Conservation (phyloP, 495 filamentous ascomycete species). For the Penicillium pulvis region DNA sequence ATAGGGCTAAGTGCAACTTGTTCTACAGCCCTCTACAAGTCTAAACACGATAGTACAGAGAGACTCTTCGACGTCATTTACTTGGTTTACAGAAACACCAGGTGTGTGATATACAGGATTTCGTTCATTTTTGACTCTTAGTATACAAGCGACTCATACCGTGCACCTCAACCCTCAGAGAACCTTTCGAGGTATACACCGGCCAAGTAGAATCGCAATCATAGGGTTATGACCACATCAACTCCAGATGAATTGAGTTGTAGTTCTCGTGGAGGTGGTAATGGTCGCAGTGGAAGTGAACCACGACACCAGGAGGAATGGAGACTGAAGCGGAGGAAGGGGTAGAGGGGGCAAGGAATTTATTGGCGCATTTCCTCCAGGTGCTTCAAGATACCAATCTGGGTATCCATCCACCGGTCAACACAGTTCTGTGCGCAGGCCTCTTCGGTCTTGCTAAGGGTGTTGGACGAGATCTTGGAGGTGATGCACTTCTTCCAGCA, state of each 20-base stretch:
- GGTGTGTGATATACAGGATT: conserved; percentile 16
- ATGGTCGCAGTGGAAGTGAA: neutral
- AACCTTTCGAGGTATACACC: neutral
- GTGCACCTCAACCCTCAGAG: conserved; percentile 7
- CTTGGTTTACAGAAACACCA: neutral
- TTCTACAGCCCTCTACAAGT: neutral
- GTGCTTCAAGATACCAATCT: conserved; percentile 76
- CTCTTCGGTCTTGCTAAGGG: conserved; percentile 75
- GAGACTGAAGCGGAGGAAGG: conserved; percentile 1
- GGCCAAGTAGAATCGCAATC: conserved; percentile 1
- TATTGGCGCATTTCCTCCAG: conserved; percentile 64
- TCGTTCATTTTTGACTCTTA: conserved; percentile 27
- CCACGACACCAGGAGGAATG: neutral
- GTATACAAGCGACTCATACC: conserved; percentile 28
- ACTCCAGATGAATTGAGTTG: neutral
- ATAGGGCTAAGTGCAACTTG: neutral
- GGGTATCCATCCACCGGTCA: conserved; percentile 88
- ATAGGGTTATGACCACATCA: neutral
- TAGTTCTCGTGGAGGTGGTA: neutral
- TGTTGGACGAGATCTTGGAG: conserved; percentile 60
- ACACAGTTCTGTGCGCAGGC: conserved; percentile 87
- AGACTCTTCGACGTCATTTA: too few relatives aligned
- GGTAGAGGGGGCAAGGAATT: neutral
- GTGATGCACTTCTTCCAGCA: conserved; percentile 94
- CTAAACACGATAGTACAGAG: too few relatives aligned